Evolutionary conservation across 2,329 filamentous ascomycete genomes (phyloP), one percentile per base, ranked within the genome.

Genomic region (Ophiostoma sp.): DNA sequence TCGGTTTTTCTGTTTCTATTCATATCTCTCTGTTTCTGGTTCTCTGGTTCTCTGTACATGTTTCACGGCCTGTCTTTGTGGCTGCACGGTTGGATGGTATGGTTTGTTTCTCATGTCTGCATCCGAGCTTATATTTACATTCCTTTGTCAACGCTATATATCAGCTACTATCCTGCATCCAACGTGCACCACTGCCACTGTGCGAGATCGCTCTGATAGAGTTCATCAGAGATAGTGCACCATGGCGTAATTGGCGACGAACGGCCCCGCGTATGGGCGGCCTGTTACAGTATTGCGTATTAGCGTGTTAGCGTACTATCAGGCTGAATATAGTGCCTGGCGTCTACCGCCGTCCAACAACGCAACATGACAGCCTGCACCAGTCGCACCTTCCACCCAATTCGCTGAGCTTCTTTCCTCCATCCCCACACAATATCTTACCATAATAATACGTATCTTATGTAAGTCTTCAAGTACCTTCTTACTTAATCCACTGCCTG

Each of bases 331-430:
- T 27, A 27, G 27, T 27, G 27, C 27, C 27, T 27, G 27, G 27
- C 27, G 27, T 27, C 27, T 27, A 27, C 27, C 27, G 42, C 49
- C 49, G 27, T 27, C 49, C 49, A 55, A 12, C 49, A 41, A 18
- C 3, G 36, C 9, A 18, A 7, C 44, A n/a, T 49, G n/a, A 49
- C 27, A 1, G 27, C 27, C 27, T 27, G 27, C 27, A 27, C 47
- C 47, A 27, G 38, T 47, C 16, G 44, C 62, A 62, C 62, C 60
- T 69, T 69, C 68, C 63, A 69, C 65, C 65, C 66, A 42, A 62
- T 69, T 69, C 68, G 68, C 66, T 18, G 66, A 42, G n/a, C 68
- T 69, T 69, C 66, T 67, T 49, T 67, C 36, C 14, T 16, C 27
- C 27, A 27, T 27, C 12, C 45, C 14, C 45, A 49, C 9, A 9